Base-by-base conservation (phyloP, 352 stramenopile genomes). In the Globisporangium acanthophoron region DNA sequence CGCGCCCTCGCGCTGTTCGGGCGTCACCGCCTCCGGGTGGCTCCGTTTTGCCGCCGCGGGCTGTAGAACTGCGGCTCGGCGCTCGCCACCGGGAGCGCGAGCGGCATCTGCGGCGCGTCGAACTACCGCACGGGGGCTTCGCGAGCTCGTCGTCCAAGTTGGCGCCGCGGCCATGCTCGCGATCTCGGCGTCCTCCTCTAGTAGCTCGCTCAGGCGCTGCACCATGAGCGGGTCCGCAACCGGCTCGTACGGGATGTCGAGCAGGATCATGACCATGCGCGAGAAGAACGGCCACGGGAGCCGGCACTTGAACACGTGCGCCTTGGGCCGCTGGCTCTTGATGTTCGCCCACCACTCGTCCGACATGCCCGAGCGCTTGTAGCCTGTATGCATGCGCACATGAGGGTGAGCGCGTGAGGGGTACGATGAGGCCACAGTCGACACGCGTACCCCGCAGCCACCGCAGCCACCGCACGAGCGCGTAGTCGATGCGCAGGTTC, bases 401-500 rank as follows among this genome's bases (percentile, higher is more conserved):
- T 21, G 21, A 16, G 24, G 11, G 40, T 6, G 29, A 15, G 15
- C 16, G 8, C 33, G 41, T 33, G 49, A 27, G 24, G 18, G 13
- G 20, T 20, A 54, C 7, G 16, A 24, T 24, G 21, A 24, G 21
- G 21, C n/a, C 12, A 51, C n/a, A 37, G 21, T 21, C 29, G 11
- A 33, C 37, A 44, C 3, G 16, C 27, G 43, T 39, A 68, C 65
- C 65, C 62, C 73, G 70, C 46, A 84, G 76, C 39, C 62, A 52
- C 11, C 56, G 63, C 6, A 87, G 65, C 76, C 76, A 87, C 45
- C 66, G 68, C 29, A 77, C 55, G 55, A 82, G 67, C 5, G 61
- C 59, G 67, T 82, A 87, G 24, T 82, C 76, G 47, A 67, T 71
- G 60, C 76, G 76, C 29, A 87, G 54, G 65, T 87, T 87, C 66